A percentile compares a stretch with the other conserved stretches of the same genome.
These are phyloP conservation scores for Fusarium nelsonii DNA, from an alignment of 2,329 filamentous ascomycete genomes.

Conservation along the genomic window DNA sequence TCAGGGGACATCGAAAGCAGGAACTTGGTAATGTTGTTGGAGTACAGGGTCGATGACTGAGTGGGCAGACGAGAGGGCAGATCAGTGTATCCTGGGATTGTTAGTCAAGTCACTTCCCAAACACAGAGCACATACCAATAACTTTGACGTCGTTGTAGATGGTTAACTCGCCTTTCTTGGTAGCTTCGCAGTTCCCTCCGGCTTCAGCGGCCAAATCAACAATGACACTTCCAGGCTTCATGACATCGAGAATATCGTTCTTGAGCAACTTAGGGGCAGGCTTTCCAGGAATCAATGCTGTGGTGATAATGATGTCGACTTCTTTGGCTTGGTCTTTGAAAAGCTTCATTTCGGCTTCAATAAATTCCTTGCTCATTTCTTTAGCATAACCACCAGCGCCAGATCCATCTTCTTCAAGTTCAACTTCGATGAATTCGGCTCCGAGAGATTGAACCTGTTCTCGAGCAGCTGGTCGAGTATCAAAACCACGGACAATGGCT, in stretches of 20 bases:
- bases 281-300: constrained; percentile 87
- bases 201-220: constrained; percentile 90
- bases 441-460: constrained; percentile 93
- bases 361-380: constrained; percentile 94
- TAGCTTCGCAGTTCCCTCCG: constrained; percentile 89
- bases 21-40: constrained; percentile 93
- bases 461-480: constrained; percentile 87
- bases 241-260: constrained; percentile 80
- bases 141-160: constrained; percentile 84
- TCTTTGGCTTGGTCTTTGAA: constrained; percentile 89
- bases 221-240: constrained; percentile 91
- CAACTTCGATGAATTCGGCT: constrained; percentile 90
- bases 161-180: constrained; percentile 76
- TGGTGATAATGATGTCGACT: constrained; percentile 93
- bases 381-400: constrained; percentile 91
- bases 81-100: constrained; percentile 78
- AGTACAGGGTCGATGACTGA: constrained; percentile 90
- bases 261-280: constrained; percentile 88
- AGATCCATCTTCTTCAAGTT: constrained; percentile 84
- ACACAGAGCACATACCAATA: constrained; percentile 69
- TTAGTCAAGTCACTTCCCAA: constrained; percentile 37
- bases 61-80: constrained; percentile 87
- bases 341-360: constrained; percentile 91
- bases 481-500: constrained; percentile 90
- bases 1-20: constrained; percentile 83